A percentile compares a stretch with the other conserved stretches of the same genome.
phyloP scores from a whole-genome alignment of 441 rosid species.

The Adansonia rubrostipa region DNA sequence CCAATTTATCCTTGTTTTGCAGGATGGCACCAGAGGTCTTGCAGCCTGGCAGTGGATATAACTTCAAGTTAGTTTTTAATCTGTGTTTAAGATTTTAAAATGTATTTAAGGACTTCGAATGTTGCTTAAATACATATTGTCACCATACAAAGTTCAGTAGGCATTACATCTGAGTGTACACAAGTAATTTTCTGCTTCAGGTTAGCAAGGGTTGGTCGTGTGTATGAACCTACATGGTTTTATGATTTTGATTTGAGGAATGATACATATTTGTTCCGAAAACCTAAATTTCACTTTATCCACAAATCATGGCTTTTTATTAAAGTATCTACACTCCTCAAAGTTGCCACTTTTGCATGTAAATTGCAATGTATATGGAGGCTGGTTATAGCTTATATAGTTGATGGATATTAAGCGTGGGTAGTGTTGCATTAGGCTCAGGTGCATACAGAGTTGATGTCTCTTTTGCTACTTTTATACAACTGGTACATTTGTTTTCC shows the following conservation, averaged over 20 bases:
- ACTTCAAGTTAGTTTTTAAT: constrained; percentile 81
- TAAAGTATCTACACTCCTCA: neutral
- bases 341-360: neutral
- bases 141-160: constrained; percentile 9
- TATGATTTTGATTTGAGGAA: neutral
- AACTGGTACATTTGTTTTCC: neutral
- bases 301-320: neutral
- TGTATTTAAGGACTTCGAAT: constrained; percentile 6
- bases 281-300: neutral
- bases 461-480: neutral
- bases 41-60: constrained; percentile 98
- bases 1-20: constrained; percentile 37
- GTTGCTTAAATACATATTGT: neutral
- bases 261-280: neutral
- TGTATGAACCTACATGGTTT: constrained; percentile 17
- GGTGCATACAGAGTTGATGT: neutral
- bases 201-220: neutral
- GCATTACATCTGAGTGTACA: neutral
- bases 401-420: neutral
- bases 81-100: constrained; percentile 11
- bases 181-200: constrained; percentile 13
- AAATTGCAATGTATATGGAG: neutral
- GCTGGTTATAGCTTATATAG: neutral
- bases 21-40: constrained; percentile 99
- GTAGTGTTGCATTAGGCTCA: neutral